Base-by-base conservation (phyloP, 371 early-diverging fungal species). In the Entomophthora muscae region DNA sequence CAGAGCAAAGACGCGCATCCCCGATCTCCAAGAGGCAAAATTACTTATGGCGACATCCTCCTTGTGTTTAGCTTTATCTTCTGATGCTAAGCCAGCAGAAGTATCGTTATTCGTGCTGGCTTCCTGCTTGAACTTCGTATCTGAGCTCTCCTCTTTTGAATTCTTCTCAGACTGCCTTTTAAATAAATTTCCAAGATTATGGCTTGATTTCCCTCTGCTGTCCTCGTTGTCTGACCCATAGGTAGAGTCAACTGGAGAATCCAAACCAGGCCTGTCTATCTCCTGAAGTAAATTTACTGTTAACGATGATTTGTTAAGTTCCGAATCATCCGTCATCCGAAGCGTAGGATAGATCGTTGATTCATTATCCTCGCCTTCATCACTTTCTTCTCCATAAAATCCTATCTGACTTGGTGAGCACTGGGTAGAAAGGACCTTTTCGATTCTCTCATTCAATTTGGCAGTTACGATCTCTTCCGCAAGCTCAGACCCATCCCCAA, bases 381-480 rank as follows among this genome's bases (percentile, higher is more conserved):
- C 42, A 17, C 42, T 42, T 17, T 10, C 42, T 42, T 42, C 42
- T 10, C 10, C 42, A 42, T 10, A 42, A 17, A 5, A 10, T 17
- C 5, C 17, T 5, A 42, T 5, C 42, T 42, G 10, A 10, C 10
- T 10, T 10, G 42, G 42, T 10, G 42, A 5, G 17, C 5, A 42
- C 5, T 42, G 42, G 10, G 10, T 5, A 10, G 42, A 42, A 42
- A 42, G 42, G 17, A 17, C 61, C 28, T 32, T 61, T 31, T 60
- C 23, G 33, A 32, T 23, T 61, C 61, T 57, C 24, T 2, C 2
- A 21, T 30, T 57, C 33, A 30, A 12, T 32, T 22, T 32, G 28
- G 23, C 61, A 30, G 28, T 32, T 32, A 27, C 61, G 12, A 12
- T 32, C 61, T 60, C 61, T 60, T 31, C 31, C 61, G 12, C 61